A percentile compares a stretch with the other conserved stretches of the same genome.
phyloP scores from a whole-genome alignment of 192 early-diverging fungal species.

The Coemansia sp. region DNA sequence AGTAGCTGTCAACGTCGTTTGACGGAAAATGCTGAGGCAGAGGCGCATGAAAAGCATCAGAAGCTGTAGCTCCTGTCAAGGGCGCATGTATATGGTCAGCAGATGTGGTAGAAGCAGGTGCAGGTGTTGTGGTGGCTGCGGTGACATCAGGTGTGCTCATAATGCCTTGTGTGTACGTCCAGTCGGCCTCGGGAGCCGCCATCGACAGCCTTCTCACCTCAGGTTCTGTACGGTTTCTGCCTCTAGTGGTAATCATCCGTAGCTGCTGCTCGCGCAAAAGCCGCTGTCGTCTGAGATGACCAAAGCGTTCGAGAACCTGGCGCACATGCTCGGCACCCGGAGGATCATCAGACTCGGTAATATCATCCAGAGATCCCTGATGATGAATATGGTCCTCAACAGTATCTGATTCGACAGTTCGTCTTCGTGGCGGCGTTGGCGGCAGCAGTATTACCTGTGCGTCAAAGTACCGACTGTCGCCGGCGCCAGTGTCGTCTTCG shows the following conservation, averaged over 20 bases:
- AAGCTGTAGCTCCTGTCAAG: no score
- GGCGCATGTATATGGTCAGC: neutral
- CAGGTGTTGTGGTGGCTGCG: neutral
- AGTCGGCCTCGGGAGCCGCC: neutral
- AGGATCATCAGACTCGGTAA: neutral
- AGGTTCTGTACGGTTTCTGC: neutral
- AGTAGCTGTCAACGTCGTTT: conserved; percentile 53
- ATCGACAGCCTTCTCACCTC: neutral
- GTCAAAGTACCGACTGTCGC: conserved; percentile 17
- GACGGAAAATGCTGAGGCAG: conserved; percentile 29
- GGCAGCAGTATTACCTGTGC: conserved; percentile 22
- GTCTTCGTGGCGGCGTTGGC: conserved; percentile 29
- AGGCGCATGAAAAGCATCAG: no score
- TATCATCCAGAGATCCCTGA: no score
- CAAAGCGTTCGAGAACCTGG: conserved; percentile 26
- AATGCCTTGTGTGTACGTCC: neutral
- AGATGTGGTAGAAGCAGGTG: neutral
- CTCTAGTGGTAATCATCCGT: neutral
- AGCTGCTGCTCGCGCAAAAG: conserved; percentile 36
- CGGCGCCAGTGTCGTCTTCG: conserved; percentile 1
- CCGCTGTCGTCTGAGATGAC: conserved; percentile 23
- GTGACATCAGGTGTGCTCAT: conserved; percentile 2
- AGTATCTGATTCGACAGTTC: conserved; percentile 17
- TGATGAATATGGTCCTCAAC: conserved; percentile 4
- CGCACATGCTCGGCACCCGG: conserved; percentile 10